Conservation (phyloP, 2,329 filamentous ascomycete species). For the Monilinia vaccinii-corymbosi region DNA sequence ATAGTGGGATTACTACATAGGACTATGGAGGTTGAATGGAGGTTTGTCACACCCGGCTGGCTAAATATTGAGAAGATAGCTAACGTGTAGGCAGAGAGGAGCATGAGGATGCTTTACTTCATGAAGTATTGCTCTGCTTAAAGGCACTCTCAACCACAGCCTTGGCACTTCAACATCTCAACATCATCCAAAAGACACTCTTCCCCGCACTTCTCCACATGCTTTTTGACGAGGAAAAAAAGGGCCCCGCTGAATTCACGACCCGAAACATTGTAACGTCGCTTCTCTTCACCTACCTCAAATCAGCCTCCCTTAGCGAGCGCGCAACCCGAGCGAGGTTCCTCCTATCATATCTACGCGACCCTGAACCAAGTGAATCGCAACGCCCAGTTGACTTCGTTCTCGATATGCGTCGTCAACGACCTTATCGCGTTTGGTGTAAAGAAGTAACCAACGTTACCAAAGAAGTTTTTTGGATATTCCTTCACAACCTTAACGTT, state of each 20-base stretch:
- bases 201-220: slow-evolving; percentile 81
- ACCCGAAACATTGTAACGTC: slow-evolving; percentile 86
- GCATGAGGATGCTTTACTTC: slow-evolving; percentile 85
- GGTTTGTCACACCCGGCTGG: slow-evolving; percentile 48
- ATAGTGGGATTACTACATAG: slow-evolving; percentile 78
- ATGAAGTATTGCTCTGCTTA: slow-evolving; percentile 85
- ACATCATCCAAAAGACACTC: slow-evolving; percentile 67
- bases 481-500: slow-evolving; percentile 87
- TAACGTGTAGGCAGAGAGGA: slow-evolving; percentile 58
- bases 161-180: slow-evolving; percentile 71
- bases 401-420: slow-evolving; percentile 74
- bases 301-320: slow-evolving; percentile 52
- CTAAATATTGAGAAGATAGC: slow-evolving; percentile 33
- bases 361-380: slow-evolving; percentile 67
- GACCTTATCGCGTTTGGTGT: slow-evolving; percentile 89
- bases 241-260: slow-evolving; percentile 92
- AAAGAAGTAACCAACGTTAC: slow-evolving; percentile 88
- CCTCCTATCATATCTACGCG: slow-evolving; percentile 72
- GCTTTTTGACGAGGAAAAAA: slow-evolving; percentile 96
- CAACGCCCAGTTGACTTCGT: slow-evolving; percentile 77
- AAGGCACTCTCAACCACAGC: slow-evolving; percentile 93
- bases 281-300: slow-evolving; percentile 80
- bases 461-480: slow-evolving; percentile 99
- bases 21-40: slow-evolving; percentile 96
- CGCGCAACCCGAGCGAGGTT: slow-evolving; percentile 59